These are phyloP conservation scores for Aurinia saxatilis DNA, from an alignment of 345 rosid species.

Conservation along the genomic window DNA sequence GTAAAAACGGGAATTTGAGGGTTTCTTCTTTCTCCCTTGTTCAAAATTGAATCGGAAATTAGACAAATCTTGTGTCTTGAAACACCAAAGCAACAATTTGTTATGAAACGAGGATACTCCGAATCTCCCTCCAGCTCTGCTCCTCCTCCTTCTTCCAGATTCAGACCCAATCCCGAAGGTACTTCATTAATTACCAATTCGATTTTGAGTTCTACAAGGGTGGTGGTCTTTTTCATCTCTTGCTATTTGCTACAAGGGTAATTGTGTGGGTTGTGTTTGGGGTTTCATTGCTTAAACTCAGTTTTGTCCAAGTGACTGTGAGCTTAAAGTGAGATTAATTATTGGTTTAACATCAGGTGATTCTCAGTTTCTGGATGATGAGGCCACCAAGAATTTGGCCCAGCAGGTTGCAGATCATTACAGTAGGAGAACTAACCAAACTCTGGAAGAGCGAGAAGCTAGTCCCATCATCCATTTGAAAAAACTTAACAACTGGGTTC, in stretches of 20 bases:
- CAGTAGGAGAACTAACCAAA: conserved; percentile 94
- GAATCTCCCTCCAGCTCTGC: conserved; percentile 56
- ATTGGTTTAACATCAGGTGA: conserved; percentile 47
- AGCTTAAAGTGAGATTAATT: no score
- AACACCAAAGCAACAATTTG: not conserved
- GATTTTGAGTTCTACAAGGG: not conserved
- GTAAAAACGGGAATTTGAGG: not conserved
- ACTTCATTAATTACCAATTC: not conserved
- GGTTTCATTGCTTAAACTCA: not conserved
- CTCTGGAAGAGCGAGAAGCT: conserved; percentile 95
- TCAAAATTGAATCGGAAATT: not conserved
- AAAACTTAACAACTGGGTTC: conserved; percentile 94
- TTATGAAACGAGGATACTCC: conserved; percentile 73
- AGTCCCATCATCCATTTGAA: conserved; percentile 96
- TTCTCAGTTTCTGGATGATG: conserved; percentile 52
- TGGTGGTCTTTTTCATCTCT: no score
- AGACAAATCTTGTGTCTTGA: no score
- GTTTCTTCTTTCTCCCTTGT: not conserved
- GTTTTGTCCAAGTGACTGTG: no score
- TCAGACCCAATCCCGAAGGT: conserved; percentile 68
- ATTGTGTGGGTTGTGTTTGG: not conserved
- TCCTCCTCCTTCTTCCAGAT: conserved; percentile 60
- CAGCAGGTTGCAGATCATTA: conserved; percentile 88
- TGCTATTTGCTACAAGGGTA: no score
- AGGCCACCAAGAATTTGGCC: conserved; percentile 53